A percentile compares a stretch with the other conserved stretches of the same genome.
These are phyloP conservation scores for Cryptomeria japonica DNA, from an alignment of 75 land plant genomes.

Conservation along the genomic window DNA sequence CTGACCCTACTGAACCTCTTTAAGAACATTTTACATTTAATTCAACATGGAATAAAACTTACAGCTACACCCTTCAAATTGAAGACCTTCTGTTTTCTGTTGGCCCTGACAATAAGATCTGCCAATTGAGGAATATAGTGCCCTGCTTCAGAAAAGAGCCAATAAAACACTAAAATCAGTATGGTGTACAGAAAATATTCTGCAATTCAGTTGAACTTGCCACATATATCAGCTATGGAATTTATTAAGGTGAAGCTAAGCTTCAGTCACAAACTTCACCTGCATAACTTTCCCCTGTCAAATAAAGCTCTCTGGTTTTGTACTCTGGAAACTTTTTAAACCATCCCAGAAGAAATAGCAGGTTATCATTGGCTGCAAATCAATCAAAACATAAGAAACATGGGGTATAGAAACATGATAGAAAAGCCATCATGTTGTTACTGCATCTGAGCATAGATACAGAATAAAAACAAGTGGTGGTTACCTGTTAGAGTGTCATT, in stretches of 20 bases:
- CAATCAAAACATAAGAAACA: background rate
- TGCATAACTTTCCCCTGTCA: constrained; percentile 98
- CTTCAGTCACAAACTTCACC: constrained; percentile 39
- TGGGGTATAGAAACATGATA: background rate
- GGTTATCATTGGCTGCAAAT: constrained; percentile 75
- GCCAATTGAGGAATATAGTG: constrained; percentile 98
- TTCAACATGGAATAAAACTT: constrained; percentile 22
- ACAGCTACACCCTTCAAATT: constrained; percentile 84
- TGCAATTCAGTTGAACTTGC: background rate
- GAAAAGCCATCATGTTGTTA: background rate
- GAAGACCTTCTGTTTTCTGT: constrained; percentile 55
- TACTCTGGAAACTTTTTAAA: constrained; percentile 80
- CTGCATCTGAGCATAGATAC: background rate
- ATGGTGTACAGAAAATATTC: background rate
- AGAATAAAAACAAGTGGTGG: background rate
- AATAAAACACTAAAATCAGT: background rate
- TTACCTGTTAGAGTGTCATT: constrained; percentile 81
- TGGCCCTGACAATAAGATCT: constrained; percentile 62
- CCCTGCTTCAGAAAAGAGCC: constrained; percentile 40
- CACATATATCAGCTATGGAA: constrained; percentile 1
- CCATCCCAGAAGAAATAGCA: constrained; percentile 76
- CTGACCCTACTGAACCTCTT: background rate
- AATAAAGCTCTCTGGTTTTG: constrained; percentile 62
- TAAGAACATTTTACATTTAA: background rate
- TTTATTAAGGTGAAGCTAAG: background rate